These are phyloP conservation scores for Candida andamanensis DNA, from an alignment of 805 yeast species.

Conservation along the genomic window DNA sequence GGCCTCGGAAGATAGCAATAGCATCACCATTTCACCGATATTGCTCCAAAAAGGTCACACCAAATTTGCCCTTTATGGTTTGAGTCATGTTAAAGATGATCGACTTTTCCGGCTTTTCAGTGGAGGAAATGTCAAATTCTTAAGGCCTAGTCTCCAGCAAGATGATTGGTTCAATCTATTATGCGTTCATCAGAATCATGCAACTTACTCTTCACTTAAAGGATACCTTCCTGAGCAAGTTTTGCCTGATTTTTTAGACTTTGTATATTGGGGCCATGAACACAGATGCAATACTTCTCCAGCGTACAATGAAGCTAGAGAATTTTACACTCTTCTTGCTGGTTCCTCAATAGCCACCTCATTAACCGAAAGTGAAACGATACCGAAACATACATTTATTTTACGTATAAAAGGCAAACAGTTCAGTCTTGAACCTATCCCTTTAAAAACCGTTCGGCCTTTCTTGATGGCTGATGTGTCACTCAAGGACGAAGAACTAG, in stretches of 20 bases:
- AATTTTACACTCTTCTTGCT: constrained; percentile 80
- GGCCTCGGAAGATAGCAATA: constrained; percentile 67
- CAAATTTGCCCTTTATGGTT: constrained; percentile 79
- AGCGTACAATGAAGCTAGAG: constrained; percentile 49
- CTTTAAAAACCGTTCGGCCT: constrained; percentile 72
- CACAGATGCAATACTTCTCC: constrained; percentile 86
- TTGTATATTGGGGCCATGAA: constrained; percentile 96
- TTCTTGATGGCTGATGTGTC: constrained; percentile 67
- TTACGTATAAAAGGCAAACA: constrained; percentile 57
- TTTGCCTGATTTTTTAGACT: constrained; percentile 74
- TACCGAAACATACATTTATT: constrained; percentile 69
- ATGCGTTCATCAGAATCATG: constrained; percentile 90
- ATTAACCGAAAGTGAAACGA: constrained; percentile 76
- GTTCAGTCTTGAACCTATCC: constrained; percentile 54
- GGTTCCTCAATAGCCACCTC: constrained; percentile 95
- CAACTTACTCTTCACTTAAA: constrained; percentile 65
- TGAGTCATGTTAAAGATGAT: constrained; percentile 87
- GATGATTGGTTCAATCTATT: constrained; percentile 79
- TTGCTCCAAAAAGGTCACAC: constrained; percentile 79
- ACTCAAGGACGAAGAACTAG: constrained; percentile 48
- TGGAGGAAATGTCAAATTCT: constrained; percentile 73
- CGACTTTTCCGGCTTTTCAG: constrained; percentile 76
- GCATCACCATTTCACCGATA: constrained; percentile 68
- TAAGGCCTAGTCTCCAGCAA: constrained; percentile 54
- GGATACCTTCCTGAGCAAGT: constrained; percentile 81